phyloP scores from a whole-genome alignment of 1,284 basidiomycete genomes.

The Sporisorium scitamineum region DNA sequence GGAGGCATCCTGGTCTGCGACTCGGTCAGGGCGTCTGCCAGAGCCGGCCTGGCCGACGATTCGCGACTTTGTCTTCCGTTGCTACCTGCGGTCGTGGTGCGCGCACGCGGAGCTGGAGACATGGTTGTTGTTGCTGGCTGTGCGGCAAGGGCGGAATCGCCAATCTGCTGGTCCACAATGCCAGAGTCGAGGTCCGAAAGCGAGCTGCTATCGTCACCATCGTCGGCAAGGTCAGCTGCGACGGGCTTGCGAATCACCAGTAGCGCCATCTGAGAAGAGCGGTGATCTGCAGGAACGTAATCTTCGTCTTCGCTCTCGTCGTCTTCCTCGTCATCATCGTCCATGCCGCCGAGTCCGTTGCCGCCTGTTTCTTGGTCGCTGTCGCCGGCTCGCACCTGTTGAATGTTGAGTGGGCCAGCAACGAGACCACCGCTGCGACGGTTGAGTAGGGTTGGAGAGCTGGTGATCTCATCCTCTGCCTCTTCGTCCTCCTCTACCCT shows the following conservation, averaged over 20 bases:
- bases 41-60: constrained; percentile 17
- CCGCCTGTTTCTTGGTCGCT: constrained; percentile 36
- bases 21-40: constrained; percentile 29
- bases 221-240: background rate
- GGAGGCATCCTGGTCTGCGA: constrained; percentile 53
- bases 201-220: constrained; percentile 40
- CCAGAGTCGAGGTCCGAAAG: constrained; percentile 37
- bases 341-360: constrained; percentile 13
- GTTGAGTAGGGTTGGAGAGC: constrained; percentile 37
- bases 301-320: constrained; percentile 51
- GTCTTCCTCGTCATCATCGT: constrained; percentile 37
- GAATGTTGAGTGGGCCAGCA: constrained; percentile 40
- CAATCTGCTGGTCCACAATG: constrained; percentile 35
- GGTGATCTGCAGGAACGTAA: constrained; percentile 28
- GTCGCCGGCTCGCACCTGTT: constrained; percentile 34
- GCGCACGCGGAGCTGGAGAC: constrained; percentile 15
- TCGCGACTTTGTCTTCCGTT: constrained; percentile 12
- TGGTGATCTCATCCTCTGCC: constrained; percentile 25
- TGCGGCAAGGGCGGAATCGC: constrained; percentile 22
- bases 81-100: constrained; percentile 12
- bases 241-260: constrained; percentile 1
- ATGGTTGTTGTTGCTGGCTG: constrained; percentile 3
- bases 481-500: constrained; percentile 28
- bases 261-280: constrained; percentile 12
- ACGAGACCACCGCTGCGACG: constrained; percentile 34